Percentiles rank a stretch among this genome's conserved stretches.
Conservation (phyloP, 1,139 yeast species). For the Taphrina flavorubra region DNA sequence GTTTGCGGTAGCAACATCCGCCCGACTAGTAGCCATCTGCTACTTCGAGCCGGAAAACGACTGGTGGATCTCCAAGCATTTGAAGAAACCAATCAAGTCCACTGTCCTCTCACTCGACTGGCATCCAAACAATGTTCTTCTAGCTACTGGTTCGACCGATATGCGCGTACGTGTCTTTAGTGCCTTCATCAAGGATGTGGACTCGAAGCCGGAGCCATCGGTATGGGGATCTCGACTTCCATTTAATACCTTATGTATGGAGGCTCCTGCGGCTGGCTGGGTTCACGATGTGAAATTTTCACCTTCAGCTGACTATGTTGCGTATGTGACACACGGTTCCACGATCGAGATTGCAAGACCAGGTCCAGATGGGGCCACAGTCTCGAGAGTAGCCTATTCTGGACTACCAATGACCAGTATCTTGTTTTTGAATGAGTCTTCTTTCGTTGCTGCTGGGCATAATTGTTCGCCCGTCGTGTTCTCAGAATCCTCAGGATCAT, state of each 20-base stretch:
- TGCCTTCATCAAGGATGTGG: constrained; percentile 89
- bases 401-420: constrained; percentile 82
- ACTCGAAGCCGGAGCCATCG: constrained; percentile 76
- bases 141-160: constrained; percentile 93
- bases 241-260: constrained; percentile 84
- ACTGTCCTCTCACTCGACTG: constrained; percentile 84
- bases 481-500: constrained; percentile 69
- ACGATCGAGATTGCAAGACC: constrained; percentile 57
- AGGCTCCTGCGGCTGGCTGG: constrained; percentile 83
- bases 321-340: constrained; percentile 62
- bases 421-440: constrained; percentile 68
- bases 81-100: constrained; percentile 89
- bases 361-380: constrained; percentile 26
- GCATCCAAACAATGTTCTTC: constrained; percentile 91
- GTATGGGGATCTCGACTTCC: constrained; percentile 97
- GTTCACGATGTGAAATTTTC: constrained; percentile 88
- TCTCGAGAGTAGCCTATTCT: constrained; percentile 61
- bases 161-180: constrained; percentile 94
- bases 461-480: constrained; percentile 90
- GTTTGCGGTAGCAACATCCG: constrained; percentile 97
- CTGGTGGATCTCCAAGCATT: constrained; percentile 99
- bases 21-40: constrained; percentile 91
- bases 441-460: constrained; percentile 87
- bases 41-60: constrained; percentile 95
- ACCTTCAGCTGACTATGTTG: constrained; percentile 77